phyloP scores from a whole-genome alignment of 768 basidiomycete genomes.

The Crassisporium funariophilum region DNA sequence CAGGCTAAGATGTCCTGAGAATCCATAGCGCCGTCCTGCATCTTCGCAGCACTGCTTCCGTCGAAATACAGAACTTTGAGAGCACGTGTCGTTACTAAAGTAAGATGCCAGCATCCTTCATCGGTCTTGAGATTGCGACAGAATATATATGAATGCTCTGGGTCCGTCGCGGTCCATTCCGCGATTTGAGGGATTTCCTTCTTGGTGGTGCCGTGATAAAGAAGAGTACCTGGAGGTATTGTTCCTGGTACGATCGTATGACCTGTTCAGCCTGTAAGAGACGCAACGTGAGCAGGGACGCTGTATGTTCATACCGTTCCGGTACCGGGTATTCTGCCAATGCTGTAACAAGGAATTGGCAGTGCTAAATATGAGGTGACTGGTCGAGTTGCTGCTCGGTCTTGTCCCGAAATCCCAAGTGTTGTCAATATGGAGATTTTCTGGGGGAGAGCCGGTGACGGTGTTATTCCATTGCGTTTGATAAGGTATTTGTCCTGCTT shows the following conservation, averaged over 20 bases:
- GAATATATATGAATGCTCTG: conserved; percentile 43
- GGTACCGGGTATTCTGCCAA: conserved; percentile 49
- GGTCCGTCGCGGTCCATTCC: conserved; percentile 42
- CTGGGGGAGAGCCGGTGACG: too few species aligned
- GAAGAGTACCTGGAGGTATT: conserved; percentile 35
- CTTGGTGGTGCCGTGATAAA: conserved; percentile 37
- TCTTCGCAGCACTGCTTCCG: conserved; percentile 49
- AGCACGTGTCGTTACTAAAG: conserved; percentile 36
- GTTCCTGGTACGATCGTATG: conserved; percentile 36
- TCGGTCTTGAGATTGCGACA: conserved; percentile 21
- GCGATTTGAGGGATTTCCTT: conserved; percentile 27
- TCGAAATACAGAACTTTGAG: conserved; percentile 55
- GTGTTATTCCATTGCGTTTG: too few species aligned
- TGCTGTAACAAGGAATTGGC: conserved; percentile 38
- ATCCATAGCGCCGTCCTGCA: conserved; percentile 43
- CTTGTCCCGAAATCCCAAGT: background rate
- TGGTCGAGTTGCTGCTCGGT: conserved; percentile 23
- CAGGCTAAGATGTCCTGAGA: conserved; percentile 50
- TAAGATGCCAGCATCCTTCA: conserved; percentile 42
- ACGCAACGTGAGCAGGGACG: background rate
- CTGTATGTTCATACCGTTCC: conserved; percentile 36
- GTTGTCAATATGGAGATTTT: background rate
- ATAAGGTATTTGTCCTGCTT: too few species aligned
- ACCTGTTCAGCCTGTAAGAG: conserved; percentile 19
- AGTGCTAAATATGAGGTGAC: conserved; percentile 34